Evolutionary conservation across 768 basidiomycete genomes (phyloP).

Genomic region (Lyophyllum atratum): DNA sequence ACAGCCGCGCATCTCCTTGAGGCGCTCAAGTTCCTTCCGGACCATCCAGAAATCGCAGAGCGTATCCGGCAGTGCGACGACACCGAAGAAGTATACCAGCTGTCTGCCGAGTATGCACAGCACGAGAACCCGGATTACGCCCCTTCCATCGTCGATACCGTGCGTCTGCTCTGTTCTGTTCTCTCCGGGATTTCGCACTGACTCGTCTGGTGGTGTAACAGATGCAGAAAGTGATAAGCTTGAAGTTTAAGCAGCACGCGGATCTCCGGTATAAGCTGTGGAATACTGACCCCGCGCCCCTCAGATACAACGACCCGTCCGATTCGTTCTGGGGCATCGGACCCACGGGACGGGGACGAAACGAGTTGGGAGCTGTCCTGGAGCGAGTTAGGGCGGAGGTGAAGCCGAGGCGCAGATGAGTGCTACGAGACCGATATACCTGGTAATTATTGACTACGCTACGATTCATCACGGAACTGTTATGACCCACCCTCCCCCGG

Average conservation of each 20-base stretch:
- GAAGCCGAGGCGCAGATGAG: constrained; percentile 6
- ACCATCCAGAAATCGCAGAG: constrained; percentile 56
- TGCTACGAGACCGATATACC: neutral
- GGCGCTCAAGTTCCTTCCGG: constrained; percentile 65
- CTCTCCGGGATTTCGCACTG: neutral
- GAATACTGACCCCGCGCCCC: constrained; percentile 46
- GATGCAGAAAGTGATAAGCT: constrained; percentile 69
- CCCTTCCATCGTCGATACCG: constrained; percentile 1
- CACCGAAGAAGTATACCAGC: constrained; percentile 38
- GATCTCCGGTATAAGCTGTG: constrained; percentile 51
- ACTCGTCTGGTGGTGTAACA: constrained; percentile 21
- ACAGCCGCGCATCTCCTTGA: constrained; percentile 78
- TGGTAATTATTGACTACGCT: neutral
- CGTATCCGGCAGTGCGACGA: constrained; percentile 45
- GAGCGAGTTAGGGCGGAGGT: constrained; percentile 44
- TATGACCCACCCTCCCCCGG: neutral
- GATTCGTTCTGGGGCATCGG: constrained; percentile 74
- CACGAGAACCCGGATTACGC: neutral
- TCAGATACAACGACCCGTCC: constrained; percentile 53
- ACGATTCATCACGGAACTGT: neutral
- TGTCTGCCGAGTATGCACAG: constrained; percentile 27
- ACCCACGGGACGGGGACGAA: constrained; percentile 44
- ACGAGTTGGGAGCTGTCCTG: constrained; percentile 66
- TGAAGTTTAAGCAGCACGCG: constrained; percentile 74
- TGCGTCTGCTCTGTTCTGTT: neutral